Evolutionary conservation across 2,329 filamentous ascomycete species (phyloP).

Genomic region (Gaeumannomyces tritici): DNA sequence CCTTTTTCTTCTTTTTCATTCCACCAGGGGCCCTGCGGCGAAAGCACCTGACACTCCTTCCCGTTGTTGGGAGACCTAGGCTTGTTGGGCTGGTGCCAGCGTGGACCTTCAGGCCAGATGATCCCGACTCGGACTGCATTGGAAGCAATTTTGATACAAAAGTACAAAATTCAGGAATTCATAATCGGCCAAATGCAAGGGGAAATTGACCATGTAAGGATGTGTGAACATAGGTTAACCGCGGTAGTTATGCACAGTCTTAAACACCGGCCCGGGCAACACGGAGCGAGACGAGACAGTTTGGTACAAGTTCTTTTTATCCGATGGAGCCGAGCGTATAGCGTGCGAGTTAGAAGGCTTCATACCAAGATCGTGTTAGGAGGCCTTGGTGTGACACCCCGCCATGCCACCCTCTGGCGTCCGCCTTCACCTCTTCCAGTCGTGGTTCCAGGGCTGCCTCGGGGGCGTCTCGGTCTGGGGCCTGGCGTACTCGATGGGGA

Average conservation of each 20-base stretch:
- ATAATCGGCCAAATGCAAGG: neutral
- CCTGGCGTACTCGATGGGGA: conserved; percentile 88
- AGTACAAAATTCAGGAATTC: neutral
- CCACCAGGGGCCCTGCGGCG: conserved; percentile 1
- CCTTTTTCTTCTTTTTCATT: conserved; percentile 1
- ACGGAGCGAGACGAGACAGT: neutral
- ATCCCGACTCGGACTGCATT: neutral
- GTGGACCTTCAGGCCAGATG: neutral
- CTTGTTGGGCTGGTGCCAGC: neutral
- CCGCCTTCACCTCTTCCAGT: conserved; percentile 59
- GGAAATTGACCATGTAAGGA: neutral
- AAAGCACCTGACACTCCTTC: neutral
- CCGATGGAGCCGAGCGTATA: neutral
- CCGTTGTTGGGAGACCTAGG: neutral
- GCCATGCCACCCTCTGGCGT: neutral
- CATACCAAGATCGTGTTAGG: neutral
- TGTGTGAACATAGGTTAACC: neutral
- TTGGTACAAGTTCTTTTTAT: neutral
- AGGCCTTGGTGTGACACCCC: neutral
- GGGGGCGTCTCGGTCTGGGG: conserved; percentile 76
- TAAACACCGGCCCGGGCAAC: neutral
- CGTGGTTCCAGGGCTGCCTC: conserved; percentile 81
- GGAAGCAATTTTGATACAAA: neutral
- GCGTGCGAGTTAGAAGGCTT: neutral
- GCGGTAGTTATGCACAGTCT: neutral